Evolutionary conservation across 1,284 basidiomycete species (phyloP).

Genomic region (Austroboletus novae-zelandiae): DNA sequence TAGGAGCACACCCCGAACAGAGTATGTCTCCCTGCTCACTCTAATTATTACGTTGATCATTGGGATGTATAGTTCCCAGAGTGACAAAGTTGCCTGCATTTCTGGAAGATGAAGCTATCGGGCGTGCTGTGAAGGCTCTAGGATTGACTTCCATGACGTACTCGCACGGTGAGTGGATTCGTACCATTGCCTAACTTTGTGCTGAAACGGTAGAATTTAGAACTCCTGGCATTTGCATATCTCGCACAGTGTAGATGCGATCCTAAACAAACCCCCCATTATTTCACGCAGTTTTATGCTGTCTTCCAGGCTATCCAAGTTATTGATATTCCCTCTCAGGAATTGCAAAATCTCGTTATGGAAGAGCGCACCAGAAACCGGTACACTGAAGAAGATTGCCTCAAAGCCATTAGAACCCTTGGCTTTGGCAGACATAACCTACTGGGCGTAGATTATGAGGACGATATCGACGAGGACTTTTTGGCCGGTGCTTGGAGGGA

Average conservation of each 20-base stretch:
- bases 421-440: constrained; percentile 65
- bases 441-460: constrained; percentile 60
- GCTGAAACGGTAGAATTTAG: constrained; percentile 35
- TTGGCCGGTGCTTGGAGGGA: constrained; percentile 67
- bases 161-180: constrained; percentile 49
- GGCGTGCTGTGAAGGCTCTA: constrained; percentile 44
- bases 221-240: constrained; percentile 71
- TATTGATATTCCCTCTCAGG: constrained; percentile 39
- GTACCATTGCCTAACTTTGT: background rate
- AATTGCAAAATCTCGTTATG: constrained; percentile 54
- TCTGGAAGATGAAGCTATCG: constrained; percentile 37
- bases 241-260: constrained; percentile 76
- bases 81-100: constrained; percentile 43
- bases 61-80: constrained; percentile 46
- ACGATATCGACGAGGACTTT: constrained; percentile 67
- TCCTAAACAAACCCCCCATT: constrained; percentile 55
- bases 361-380: constrained; percentile 62
- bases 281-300: constrained; percentile 57
- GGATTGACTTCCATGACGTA: constrained; percentile 66
- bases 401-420: constrained; percentile 45
- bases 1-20: constrained; percentile 75
- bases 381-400: constrained; percentile 56
- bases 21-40: constrained; percentile 42
- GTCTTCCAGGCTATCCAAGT: constrained; percentile 50
- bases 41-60: constrained; percentile 3